Percentiles rank a stretch among this genome's conserved stretches.
phyloP scores from a whole-genome alignment of 768 basidiomycete genomes.

The Amanita thiersii region DNA sequence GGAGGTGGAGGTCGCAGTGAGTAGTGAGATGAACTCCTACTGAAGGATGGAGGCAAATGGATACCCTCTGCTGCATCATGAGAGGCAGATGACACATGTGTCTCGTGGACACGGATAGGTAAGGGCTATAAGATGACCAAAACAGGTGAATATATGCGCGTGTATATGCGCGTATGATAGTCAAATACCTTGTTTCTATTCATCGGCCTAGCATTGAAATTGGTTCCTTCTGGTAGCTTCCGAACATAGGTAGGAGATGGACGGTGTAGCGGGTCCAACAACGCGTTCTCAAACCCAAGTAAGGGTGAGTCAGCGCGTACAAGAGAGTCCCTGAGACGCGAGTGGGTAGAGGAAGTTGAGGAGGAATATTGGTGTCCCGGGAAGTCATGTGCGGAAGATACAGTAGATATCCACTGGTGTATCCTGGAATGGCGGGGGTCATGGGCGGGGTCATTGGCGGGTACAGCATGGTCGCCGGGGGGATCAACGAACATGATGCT shows the following conservation, averaged over 20 bases:
- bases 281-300: constrained; percentile 8
- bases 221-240: constrained; percentile 1
- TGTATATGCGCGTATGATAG: not conserved
- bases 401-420: constrained; percentile 5
- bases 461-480: not conserved
- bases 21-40: not conserved
- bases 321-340: not conserved
- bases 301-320: constrained; percentile 8
- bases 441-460: not conserved
- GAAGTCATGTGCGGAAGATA: not conserved
- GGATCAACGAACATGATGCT: constrained; percentile 2
- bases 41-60: not conserved
- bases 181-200: constrained; percentile 1
- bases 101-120: not conserved
- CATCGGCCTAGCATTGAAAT: not conserved
- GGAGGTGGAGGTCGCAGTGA: not conserved
- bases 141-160: constrained; percentile 2
- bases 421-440: constrained; percentile 2
- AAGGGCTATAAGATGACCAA: not conserved
- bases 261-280: constrained; percentile 4
- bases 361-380: not conserved
- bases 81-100: not conserved
- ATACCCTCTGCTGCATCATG: constrained; percentile 1
- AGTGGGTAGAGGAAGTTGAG: not conserved
- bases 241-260: constrained; percentile 6